Conservation (phyloP, 1,139 yeast genomes). For the Suhomyces panamericanus region DNA sequence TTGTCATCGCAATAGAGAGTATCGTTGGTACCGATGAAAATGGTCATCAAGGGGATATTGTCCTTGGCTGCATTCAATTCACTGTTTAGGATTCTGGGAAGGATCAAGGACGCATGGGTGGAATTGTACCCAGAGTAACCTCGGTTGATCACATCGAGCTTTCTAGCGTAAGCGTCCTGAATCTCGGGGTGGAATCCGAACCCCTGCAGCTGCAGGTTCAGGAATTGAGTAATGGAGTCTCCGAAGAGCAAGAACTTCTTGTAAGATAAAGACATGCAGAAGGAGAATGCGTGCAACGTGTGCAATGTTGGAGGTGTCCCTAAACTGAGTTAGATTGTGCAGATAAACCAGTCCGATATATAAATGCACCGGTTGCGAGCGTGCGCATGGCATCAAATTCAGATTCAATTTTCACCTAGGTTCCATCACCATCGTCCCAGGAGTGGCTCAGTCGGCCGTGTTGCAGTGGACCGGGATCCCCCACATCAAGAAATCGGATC, state of each 20-base stretch:
- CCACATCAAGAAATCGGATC: too few species aligned
- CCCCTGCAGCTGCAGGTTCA: constrained; percentile 37
- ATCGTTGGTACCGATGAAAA: constrained; percentile 82
- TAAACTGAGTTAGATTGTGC: background rate
- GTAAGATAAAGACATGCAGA: constrained; percentile 18
- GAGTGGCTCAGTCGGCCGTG: too few species aligned
- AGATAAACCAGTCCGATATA: too few species aligned
- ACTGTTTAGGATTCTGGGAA: constrained; percentile 47
- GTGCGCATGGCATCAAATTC: too few species aligned
- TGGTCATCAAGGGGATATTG: constrained; percentile 43
- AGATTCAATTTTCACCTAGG: too few species aligned
- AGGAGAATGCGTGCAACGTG: background rate
- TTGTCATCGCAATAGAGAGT: constrained; percentile 33
- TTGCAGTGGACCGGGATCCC: too few species aligned
- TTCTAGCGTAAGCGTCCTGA: constrained; percentile 47
- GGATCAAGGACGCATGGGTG: constrained; percentile 46
- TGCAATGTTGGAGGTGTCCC: background rate
- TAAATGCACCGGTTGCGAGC: too few species aligned
- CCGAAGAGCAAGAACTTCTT: constrained; percentile 62
- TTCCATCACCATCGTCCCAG: too few species aligned
- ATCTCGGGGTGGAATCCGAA: constrained; percentile 56
- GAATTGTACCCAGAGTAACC: constrained; percentile 68
- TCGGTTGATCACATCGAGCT: constrained; percentile 56
- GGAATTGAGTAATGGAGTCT: constrained; percentile 65
- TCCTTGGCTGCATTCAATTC: constrained; percentile 36